Percentiles rank a stretch among this genome's conserved stretches.
Conservation (phyloP, 2,329 filamentous ascomycete genomes). For the Trichoderma arundinaceum region DNA sequence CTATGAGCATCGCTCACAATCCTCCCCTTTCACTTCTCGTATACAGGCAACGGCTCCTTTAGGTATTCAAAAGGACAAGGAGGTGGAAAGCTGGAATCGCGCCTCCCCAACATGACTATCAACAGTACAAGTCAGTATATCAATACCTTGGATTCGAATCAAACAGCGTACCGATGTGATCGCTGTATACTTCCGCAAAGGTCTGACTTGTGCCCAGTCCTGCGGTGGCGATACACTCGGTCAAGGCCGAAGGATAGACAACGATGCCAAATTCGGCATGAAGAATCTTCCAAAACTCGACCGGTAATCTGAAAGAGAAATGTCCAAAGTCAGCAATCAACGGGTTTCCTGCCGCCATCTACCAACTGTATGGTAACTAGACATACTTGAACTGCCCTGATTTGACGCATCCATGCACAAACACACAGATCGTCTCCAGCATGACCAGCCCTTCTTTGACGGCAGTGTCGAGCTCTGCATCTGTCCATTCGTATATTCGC, state of each 20-base stretch:
- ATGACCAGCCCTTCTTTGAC: constrained; percentile 44
- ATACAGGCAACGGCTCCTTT: constrained; percentile 47
- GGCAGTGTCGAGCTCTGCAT: constrained; percentile 44
- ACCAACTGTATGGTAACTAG: neutral
- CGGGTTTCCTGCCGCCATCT: too few species aligned
- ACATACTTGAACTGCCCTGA: constrained; percentile 46
- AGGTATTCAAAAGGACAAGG: constrained; percentile 49
- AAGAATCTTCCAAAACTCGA: constrained; percentile 48
- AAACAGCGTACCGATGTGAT: constrained; percentile 44
- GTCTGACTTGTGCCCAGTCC: constrained; percentile 45
- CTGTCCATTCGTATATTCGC: constrained; percentile 42
- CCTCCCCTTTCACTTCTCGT: constrained; percentile 35
- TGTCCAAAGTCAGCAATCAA: constrained; percentile 2
- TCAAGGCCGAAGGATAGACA: constrained; percentile 49
- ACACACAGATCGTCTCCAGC: constrained; percentile 49
- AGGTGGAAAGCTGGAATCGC: constrained; percentile 41
- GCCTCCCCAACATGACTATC: constrained; percentile 46
- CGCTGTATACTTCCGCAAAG: constrained; percentile 47
- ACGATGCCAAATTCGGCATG: constrained; percentile 49
- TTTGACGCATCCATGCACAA: constrained; percentile 48
- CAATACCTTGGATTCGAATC: too few species aligned
- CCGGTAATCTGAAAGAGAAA: constrained; percentile 41
- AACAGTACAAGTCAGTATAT: neutral
- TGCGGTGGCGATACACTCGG: constrained; percentile 44
- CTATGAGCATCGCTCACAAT: neutral